Conservation (phyloP, 164 flowering plant genomes). For the Santalum album region DNA sequence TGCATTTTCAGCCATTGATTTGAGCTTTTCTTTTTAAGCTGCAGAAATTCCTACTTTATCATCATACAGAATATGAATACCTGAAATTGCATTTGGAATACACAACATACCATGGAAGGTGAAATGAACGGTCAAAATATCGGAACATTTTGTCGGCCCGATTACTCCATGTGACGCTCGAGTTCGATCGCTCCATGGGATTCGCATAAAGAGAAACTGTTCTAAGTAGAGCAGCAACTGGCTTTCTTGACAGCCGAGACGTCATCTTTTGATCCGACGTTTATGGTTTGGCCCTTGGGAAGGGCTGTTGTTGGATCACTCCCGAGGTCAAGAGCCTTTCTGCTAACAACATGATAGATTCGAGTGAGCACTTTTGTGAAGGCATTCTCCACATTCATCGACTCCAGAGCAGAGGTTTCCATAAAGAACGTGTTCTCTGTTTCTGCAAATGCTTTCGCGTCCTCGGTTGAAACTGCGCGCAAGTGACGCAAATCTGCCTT, state of each 20-base stretch:
- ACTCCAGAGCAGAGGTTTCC: slow-evolving; percentile 73
- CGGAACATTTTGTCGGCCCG: background rate
- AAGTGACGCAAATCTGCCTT: slow-evolving; percentile 63
- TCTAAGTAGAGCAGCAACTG: slow-evolving; percentile 60
- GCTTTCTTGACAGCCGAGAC: slow-evolving; percentile 65
- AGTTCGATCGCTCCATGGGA: background rate
- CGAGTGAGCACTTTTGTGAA: slow-evolving; percentile 70
- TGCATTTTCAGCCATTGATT: too few relatives aligned
- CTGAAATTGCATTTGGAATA: too few relatives aligned
- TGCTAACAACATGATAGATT: slow-evolving; percentile 63
- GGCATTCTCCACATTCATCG: slow-evolving; percentile 58
- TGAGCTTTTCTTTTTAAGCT: too few relatives aligned
- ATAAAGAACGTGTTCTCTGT: slow-evolving; percentile 54
- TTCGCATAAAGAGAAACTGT: background rate
- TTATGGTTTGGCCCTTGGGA: slow-evolving; percentile 74
- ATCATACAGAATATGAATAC: too few relatives aligned
- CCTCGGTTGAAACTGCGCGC: slow-evolving; percentile 59
- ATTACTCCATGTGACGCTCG: background rate
- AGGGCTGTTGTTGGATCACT: slow-evolving; percentile 61
- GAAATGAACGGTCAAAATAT: too few relatives aligned
- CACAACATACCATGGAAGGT: too few relatives aligned
- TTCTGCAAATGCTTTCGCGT: slow-evolving; percentile 52
- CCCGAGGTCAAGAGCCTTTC: slow-evolving; percentile 61
- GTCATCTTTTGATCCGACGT: slow-evolving; percentile 60
- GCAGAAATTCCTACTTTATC: too few relatives aligned